Conservation (phyloP, 1,284 basidiomycete species). For the Grifola frondosa region DNA sequence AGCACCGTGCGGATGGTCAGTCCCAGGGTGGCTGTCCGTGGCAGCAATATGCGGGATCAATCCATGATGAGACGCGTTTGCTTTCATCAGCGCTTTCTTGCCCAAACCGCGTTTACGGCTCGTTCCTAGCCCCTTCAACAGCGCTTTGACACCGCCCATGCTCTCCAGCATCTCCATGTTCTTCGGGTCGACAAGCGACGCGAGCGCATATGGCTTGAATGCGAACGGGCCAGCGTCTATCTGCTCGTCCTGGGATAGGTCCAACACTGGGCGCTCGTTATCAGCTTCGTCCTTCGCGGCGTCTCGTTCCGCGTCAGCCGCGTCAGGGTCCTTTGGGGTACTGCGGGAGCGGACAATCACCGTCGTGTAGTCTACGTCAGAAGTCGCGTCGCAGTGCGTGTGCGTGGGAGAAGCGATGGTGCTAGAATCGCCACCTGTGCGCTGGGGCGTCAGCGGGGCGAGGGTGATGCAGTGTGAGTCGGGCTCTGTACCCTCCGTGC, state of each 20-base stretch:
- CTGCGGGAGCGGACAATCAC: constrained; percentile 25
- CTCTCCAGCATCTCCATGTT: constrained; percentile 63
- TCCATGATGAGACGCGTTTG: constrained; percentile 10
- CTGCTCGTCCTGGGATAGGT: constrained; percentile 55
- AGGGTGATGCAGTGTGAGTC: constrained; percentile 30
- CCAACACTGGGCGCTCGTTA: constrained; percentile 34
- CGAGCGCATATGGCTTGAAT: constrained; percentile 76
- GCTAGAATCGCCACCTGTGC: constrained; percentile 26
- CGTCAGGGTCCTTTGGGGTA: constrained; percentile 21
- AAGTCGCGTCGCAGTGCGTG: constrained; percentile 35
- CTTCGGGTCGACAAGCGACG: constrained; percentile 90
- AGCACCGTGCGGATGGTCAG: constrained; percentile 21
- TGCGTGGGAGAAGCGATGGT: constrained; percentile 38
- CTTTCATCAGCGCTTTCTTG: constrained; percentile 10
- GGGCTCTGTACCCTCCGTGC: constrained; percentile 40
- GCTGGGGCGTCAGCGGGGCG: constrained; percentile 26
- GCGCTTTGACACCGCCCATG: constrained; percentile 73
- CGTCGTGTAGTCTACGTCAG: constrained; percentile 28
- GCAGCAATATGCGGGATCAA: constrained; percentile 8
- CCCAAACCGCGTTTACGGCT: constrained; percentile 58
- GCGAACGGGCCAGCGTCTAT: constrained; percentile 71
- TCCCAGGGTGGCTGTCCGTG: constrained; percentile 19
- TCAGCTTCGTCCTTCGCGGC: constrained; percentile 24
- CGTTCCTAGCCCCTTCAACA: constrained; percentile 79
- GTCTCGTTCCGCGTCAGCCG: constrained; percentile 25